Evolutionary conservation across 768 basidiomycete genomes (phyloP).

Genomic region (Pisolithus microcarpus): DNA sequence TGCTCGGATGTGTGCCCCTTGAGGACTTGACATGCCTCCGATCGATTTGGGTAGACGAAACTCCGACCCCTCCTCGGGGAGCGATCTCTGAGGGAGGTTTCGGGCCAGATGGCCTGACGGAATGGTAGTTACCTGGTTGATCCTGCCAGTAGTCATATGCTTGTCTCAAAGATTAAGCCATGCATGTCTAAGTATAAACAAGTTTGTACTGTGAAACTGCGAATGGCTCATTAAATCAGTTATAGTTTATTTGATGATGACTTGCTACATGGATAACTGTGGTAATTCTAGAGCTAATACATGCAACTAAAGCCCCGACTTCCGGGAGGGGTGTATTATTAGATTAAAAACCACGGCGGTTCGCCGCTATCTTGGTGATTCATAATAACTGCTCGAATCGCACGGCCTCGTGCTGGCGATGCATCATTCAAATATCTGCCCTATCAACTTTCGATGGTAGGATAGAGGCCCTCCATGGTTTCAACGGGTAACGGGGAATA

Average conservation of each 20-base stretch:
- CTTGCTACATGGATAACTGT: constrained; percentile 75
- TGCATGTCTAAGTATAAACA: constrained; percentile 62
- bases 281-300: constrained; percentile 75
- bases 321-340: constrained; percentile 65
- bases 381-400: constrained; percentile 71
- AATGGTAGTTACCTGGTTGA: constrained; percentile 70
- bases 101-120: background rate
- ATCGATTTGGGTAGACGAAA: no score
- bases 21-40: no score
- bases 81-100: no score
- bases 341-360: constrained; percentile 68
- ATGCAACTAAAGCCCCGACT: constrained; percentile 64
- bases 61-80: no score
- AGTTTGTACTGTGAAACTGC: constrained; percentile 50
- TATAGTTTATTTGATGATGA: constrained; percentile 75
- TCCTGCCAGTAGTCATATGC: constrained; percentile 82
- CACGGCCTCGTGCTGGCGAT: constrained; percentile 66
- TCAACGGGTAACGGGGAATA: constrained; percentile 73
- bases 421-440: constrained; percentile 54
- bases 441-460: constrained; percentile 75
- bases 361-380: constrained; percentile 63
- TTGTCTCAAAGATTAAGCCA: constrained; percentile 82
- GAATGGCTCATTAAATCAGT: constrained; percentile 81
- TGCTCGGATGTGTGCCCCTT: no score
- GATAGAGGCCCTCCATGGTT: constrained; percentile 72